Percentiles rank a stretch among this genome's conserved stretches.
phyloP scores from a whole-genome alignment of 1,139 yeast genomes.

The Yamadazyma jaroonii region DNA sequence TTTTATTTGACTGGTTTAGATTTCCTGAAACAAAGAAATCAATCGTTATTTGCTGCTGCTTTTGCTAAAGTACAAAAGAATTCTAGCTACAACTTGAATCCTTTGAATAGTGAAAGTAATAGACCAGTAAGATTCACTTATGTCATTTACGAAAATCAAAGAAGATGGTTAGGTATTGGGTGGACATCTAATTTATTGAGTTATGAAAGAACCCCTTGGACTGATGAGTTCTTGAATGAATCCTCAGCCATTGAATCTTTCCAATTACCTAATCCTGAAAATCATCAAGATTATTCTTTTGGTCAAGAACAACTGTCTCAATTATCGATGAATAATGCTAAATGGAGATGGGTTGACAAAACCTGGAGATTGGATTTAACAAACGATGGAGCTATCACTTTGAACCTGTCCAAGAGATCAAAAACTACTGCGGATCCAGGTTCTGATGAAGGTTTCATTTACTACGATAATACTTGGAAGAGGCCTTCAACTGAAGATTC shows the following conservation, averaged over 20 bases:
- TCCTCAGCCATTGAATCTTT: slow-evolving; percentile 74
- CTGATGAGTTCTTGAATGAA: slow-evolving; percentile 91
- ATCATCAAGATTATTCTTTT: slow-evolving; percentile 24
- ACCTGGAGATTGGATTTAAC: slow-evolving; percentile 89
- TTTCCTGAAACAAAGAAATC: slow-evolving; percentile 56
- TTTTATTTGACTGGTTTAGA: slow-evolving; percentile 88
- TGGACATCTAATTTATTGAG: slow-evolving; percentile 92
- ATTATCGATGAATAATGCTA: slow-evolving; percentile 36
- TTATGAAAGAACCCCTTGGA: slow-evolving; percentile 95
- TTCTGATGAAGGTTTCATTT: slow-evolving; percentile 81
- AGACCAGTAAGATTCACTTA: slow-evolving; percentile 85
- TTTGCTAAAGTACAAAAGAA: slow-evolving; percentile 59
- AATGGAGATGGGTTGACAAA: slow-evolving; percentile 94
- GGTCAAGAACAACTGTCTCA: slow-evolving; percentile 16
- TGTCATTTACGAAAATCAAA: slow-evolving; percentile 92
- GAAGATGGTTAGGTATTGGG: slow-evolving; percentile 97
- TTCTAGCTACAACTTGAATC: slow-evolving; percentile 30
- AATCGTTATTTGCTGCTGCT: slow-evolving; percentile 52
- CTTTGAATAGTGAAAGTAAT: slow-evolving; percentile 19
- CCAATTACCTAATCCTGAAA: slow-evolving; percentile 69
- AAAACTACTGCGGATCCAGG: slow-evolving; percentile 77
- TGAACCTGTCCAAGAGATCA: slow-evolving; percentile 58
- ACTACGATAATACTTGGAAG: slow-evolving; percentile 92
- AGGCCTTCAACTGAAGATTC: slow-evolving; percentile 86
- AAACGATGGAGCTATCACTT: slow-evolving; percentile 79